Percentiles rank a stretch among this genome's conserved stretches.
Evolutionary conservation across 1,139 yeast species (phyloP).

Genomic region (Blastobotrys arbuscula): DNA sequence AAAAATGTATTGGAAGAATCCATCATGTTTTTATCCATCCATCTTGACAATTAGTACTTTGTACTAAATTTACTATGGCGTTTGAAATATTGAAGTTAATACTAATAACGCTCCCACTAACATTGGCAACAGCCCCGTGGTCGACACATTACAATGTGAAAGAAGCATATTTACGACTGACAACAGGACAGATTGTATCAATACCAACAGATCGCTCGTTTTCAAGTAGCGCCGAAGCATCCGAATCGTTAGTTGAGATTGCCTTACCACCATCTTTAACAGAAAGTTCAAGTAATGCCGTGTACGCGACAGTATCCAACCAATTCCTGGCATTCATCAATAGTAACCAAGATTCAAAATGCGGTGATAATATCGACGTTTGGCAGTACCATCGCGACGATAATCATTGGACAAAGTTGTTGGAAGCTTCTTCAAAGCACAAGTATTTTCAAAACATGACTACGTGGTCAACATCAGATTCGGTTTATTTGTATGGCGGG

Average conservation of each 20-base stretch:
- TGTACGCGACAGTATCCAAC: conserved; percentile 13
- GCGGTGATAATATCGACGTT: conserved; percentile 17
- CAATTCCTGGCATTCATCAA: background rate
- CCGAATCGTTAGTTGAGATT: background rate
- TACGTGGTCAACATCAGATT: conserved; percentile 37
- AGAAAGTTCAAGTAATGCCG: conserved; percentile 9
- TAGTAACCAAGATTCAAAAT: background rate
- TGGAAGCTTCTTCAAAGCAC: conserved; percentile 9
- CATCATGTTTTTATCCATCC: too few relatives aligned
- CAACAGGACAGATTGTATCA: background rate
- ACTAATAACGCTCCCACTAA: background rate
- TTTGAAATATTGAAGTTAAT: too few relatives aligned
- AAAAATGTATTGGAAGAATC: too few relatives aligned
- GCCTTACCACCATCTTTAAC: conserved; percentile 3
- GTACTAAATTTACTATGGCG: too few relatives aligned
- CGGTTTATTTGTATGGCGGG: conserved; percentile 50
- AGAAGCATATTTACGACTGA: background rate
- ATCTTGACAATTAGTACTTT: too few relatives aligned
- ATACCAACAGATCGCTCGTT: conserved; percentile 2
- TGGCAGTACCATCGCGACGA: conserved; percentile 15
- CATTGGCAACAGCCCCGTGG: background rate
- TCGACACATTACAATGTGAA: background rate
- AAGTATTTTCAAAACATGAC: conserved; percentile 20
- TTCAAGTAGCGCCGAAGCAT: background rate
- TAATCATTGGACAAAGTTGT: conserved; percentile 21